Conservation (phyloP, 495 filamentous ascomycete species). For the Aspergillus campestris region DNA sequence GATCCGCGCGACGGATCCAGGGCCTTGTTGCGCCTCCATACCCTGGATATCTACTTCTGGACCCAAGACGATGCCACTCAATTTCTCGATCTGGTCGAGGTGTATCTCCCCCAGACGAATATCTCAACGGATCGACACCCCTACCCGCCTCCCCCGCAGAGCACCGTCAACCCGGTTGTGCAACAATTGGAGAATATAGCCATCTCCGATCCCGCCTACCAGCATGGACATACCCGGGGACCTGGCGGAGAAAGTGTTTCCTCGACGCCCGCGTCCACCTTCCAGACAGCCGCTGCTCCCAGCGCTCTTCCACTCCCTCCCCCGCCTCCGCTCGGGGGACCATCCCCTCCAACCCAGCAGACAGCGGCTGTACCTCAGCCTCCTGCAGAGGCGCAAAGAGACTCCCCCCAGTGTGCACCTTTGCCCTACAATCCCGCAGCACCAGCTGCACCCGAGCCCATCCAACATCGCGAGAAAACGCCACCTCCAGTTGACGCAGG, state of each 20-base stretch:
- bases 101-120: conserved; percentile 52
- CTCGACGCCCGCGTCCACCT: neutral
- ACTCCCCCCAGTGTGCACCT: conserved; percentile 50
- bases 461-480: conserved; percentile 81
- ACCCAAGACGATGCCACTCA: conserved; percentile 62
- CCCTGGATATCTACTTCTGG: conserved; percentile 88
- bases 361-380: conserved; percentile 18
- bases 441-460: conserved; percentile 73
- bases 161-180: conserved; percentile 66
- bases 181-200: conserved; percentile 77
- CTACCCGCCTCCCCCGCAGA: conserved; percentile 36
- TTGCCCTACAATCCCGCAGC: conserved; percentile 88
- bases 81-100: conserved; percentile 59
- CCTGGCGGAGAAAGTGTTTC: conserved; percentile 27
- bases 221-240: conserved; percentile 44
- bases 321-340: conserved; percentile 33
- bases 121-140: conserved; percentile 42
- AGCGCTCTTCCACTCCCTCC: conserved; percentile 23
- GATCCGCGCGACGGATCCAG: conserved; percentile 61
- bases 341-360: conserved; percentile 24
- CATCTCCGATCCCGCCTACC: conserved; percentile 55
- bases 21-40: conserved; percentile 69
- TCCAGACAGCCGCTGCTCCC: conserved; percentile 5
- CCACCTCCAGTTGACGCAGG: conserved; percentile 70
- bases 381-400: conserved; percentile 26